Conservation (phyloP, 345 rosid species). For the Brassica nigra region DNA sequence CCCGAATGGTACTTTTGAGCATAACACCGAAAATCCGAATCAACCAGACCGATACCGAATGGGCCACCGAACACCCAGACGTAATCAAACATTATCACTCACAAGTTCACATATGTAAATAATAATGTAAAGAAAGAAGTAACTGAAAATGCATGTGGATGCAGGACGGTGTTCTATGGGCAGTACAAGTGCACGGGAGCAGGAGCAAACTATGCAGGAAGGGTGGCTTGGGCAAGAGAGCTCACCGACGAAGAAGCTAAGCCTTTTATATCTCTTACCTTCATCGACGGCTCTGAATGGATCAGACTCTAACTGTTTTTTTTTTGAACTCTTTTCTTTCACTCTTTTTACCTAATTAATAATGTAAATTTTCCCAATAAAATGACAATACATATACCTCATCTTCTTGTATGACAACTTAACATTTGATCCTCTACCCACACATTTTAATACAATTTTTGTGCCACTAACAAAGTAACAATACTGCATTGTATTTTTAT, state of each 20-base stretch:
- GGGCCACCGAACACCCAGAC: background rate
- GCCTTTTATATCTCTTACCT: constrained; percentile 76
- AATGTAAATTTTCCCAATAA: constrained; percentile 25
- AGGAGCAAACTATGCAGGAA: constrained; percentile 81
- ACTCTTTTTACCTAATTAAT: background rate
- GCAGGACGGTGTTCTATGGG: constrained; percentile 97
- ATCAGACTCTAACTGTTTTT: constrained; percentile 47
- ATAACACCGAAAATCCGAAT: too few relatives aligned
- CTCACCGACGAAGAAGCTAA: constrained; percentile 87
- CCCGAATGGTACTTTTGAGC: too few relatives aligned
- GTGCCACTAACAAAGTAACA: too few relatives aligned
- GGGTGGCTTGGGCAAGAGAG: constrained; percentile 93
- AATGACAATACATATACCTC: background rate
- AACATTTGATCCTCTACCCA: background rate
- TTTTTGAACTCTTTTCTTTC: background rate
- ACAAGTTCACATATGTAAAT: background rate
- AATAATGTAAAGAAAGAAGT: background rate
- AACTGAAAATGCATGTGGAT: background rate
- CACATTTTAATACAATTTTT: background rate
- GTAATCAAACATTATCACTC: background rate
- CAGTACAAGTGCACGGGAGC: constrained; percentile 91
- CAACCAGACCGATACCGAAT: too few relatives aligned
- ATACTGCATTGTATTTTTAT: too few relatives aligned
- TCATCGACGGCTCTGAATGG: constrained; percentile 94
- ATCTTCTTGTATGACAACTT: too few relatives aligned